A percentile compares a stretch with the other conserved stretches of the same genome.
phyloP scores from a whole-genome alignment of 768 basidiomycete species.

The Pleurotus ostreatus region DNA sequence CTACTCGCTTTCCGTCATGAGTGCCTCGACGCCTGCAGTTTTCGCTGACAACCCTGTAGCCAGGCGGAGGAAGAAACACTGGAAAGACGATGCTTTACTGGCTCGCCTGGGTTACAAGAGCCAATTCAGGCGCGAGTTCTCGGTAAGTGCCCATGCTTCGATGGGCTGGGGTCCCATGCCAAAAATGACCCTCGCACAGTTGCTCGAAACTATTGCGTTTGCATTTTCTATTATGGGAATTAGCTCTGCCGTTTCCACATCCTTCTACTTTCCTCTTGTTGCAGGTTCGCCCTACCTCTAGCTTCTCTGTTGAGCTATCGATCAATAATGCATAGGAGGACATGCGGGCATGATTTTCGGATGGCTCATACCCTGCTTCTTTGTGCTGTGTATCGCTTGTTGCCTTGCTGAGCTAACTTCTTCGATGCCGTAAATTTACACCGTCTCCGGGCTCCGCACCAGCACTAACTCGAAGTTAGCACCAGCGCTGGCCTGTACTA shows the following conservation, averaged over 20 bases:
- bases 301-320: not conserved
- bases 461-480: slow-evolving; percentile 21
- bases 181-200: slow-evolving; percentile 20
- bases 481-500: slow-evolving; percentile 63
- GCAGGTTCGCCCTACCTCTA: slow-evolving; percentile 34
- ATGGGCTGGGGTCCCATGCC: not conserved
- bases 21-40: not conserved
- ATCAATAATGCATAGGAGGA: slow-evolving; percentile 33
- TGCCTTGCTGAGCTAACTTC: slow-evolving; percentile 57
- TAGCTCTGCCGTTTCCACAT: slow-evolving; percentile 50
- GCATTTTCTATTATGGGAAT: slow-evolving; percentile 62
- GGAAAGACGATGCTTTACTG: slow-evolving; percentile 37
- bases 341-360: slow-evolving; percentile 68
- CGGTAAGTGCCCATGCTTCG: slow-evolving; percentile 28
- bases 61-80: not conserved
- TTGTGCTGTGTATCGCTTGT: slow-evolving; percentile 51
- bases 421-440: slow-evolving; percentile 53
- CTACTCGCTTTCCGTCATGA: not conserved
- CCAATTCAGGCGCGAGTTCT: slow-evolving; percentile 58
- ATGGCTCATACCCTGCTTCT: slow-evolving; percentile 56
- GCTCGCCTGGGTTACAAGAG: slow-evolving; percentile 53
- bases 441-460: not conserved
- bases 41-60: not conserved
- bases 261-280: slow-evolving; percentile 45
- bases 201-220: slow-evolving; percentile 51